Conservation (phyloP, 129 eudicot species). For the Ambrosia artemisiifolia region DNA sequence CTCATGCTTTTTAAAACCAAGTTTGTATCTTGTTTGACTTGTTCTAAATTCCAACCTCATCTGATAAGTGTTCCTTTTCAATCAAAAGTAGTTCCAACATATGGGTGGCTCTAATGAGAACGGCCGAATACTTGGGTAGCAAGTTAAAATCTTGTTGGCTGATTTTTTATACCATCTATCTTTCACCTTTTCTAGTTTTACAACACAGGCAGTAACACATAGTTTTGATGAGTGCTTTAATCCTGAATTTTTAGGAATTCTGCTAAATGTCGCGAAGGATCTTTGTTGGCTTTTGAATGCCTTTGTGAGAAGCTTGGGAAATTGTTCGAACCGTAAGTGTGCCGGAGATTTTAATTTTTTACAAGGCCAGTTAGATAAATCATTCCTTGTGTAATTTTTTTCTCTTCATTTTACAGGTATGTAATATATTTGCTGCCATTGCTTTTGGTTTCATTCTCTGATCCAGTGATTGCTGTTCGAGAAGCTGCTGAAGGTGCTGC, state of each 20-base stretch:
- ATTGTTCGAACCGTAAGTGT: slow-evolving; percentile 94
- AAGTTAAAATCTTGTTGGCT: slow-evolving; percentile 2
- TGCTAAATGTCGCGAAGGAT: slow-evolving; percentile 93
- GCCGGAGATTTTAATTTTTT: neutral
- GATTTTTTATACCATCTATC: neutral
- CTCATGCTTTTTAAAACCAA: neutral
- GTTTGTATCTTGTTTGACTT: neutral
- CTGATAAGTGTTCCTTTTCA: too few species aligned
- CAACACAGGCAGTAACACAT: neutral
- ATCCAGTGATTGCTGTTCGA: slow-evolving; percentile 96
- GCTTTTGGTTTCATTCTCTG: slow-evolving; percentile 90
- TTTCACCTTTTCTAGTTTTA: neutral
- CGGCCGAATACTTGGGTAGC: neutral
- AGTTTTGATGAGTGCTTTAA: neutral
- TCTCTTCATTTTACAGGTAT: slow-evolving; percentile 49
- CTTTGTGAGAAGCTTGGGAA: slow-evolving; percentile 97
- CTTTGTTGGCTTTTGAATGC: slow-evolving; percentile 93
- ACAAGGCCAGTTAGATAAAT: neutral
- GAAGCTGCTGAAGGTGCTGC: slow-evolving; percentile 99
- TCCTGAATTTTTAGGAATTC: slow-evolving; percentile 60
- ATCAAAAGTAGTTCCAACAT: neutral
- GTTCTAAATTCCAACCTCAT: neutral
- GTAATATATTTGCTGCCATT: slow-evolving; percentile 88
- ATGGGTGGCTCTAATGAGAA: neutral
- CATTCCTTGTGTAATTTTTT: neutral